Base-by-base conservation (phyloP, 306 rosid genomes). In the Oxytropis ochrocephala region DNA sequence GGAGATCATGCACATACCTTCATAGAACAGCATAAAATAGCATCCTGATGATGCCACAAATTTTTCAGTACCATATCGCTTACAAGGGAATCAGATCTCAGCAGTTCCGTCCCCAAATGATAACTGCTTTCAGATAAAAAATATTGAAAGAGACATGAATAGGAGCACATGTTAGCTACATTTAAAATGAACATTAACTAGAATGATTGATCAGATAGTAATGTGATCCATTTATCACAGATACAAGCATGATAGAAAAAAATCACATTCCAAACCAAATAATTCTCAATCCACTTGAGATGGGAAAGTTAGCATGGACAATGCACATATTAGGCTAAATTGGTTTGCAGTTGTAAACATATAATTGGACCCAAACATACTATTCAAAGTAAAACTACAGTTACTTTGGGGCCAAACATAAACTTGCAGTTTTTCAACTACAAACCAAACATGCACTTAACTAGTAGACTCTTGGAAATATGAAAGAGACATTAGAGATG, bases 41-140 rank as follows among this genome's bases (percentile, higher is more conserved):
- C 97, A 83, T 95, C 96, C 43, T 78, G 97, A 76, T 91, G 99
- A 75, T 83, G 88, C 97, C 99, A 95, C 55, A 95, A 72, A 75
- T 84, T 80, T 78, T 95, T 89, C 81, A 91, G 81, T 52, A 91
- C 27, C 8, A 75, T 44, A 21, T 91, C 99, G 36, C 87, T 84
- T 5, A 65, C 87, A 71, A 80, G 48, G 13, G 91, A 80, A 27
- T 89, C 96, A 2, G 91, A 85, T 64, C 85, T 74, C 57, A 95
- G 79, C 44, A 95, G 73, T 61, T 89, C 91, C 0, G 81, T 67
- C 46, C 89, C 95, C 53, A 91, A 35, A 65, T 84, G 75, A 78
- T 10, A 87, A 79, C 99, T 95, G 83, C 0, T 11, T 14, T 61
- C 10, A n/a, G 47, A 51, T 27, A 13, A 43, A 47, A 71, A 6